Base-by-base conservation (phyloP, 2,329 filamentous ascomycete genomes). In the Pseudogymnoascus sp. region DNA sequence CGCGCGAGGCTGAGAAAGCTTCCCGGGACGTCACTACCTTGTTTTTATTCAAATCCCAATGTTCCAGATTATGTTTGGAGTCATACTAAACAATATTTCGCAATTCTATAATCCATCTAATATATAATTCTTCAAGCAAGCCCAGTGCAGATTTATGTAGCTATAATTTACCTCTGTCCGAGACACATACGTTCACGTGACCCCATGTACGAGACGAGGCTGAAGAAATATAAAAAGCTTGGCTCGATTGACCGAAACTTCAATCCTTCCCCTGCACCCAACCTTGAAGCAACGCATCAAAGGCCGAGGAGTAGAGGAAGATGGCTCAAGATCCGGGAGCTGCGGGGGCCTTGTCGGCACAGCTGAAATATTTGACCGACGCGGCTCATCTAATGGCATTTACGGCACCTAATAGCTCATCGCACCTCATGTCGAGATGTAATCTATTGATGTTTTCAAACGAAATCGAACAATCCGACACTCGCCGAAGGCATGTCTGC, bases 321-420 rank as follows among this genome's bases (percentile, higher is more conserved):
- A 59, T 59, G 57, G 57, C 57, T 59, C 57, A 59, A 26, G 33
- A 39, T 39, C 57, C 24, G 11, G 33, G 35, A 7, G 57, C 11
- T 31, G 8, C 11, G 13, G 57, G 37, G 10, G 37, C 33, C 11
- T 1, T 59, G 61, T 67, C 70, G 33, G 63, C 68, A 62, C 71
- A 69, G 67, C 66, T 74, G 15, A 66, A 64, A 41, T 74, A 66
- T 64, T 77, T 87, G 2, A 82, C 79, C 9, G 79, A 86, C 69
- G 82, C 84, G 1, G 82, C 84, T 1, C 81, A 87, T 72, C 71
- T 86, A 8, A 74, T 87, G 13, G 74, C 77, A 2, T 70, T 72
- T 9, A 72, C 77, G 1, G 78, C 83, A 0, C 84, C 84, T 1
- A 77, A 81, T 64, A 81, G 78, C 1, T 85, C 85, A 11, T 82